Base-by-base conservation (phyloP, 2,329 filamentous ascomycete species). In the Phialemonium atrogriseum region DNA sequence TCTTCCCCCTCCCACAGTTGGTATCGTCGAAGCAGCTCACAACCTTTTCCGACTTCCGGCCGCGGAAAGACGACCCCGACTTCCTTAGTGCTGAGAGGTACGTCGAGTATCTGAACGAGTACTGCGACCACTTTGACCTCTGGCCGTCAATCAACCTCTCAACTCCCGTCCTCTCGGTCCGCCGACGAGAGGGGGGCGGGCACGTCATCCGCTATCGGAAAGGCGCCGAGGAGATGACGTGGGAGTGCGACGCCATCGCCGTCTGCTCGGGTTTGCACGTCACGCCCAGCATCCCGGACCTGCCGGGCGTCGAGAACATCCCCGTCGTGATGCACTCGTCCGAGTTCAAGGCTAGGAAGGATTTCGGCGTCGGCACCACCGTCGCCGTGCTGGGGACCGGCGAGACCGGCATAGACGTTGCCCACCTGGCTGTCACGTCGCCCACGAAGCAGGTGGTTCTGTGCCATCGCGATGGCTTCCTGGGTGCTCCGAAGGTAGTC, bases 21-120 rank as follows among this genome's bases (percentile, higher is more conserved):
- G 61, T 67, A 8, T 62, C 57, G 4, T 64, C 61, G 11, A 62
- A 59, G 37, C 56, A 65, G 27, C 51, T 67, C 16, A 66, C 62
- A 1, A 50, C 54, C 15, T 67, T 66, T 40, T 66, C 61, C 5
- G 61, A 66, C 37, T 61, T 60, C 35, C 52, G 61, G 3, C 49
- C 54, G 20, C 40, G 50, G 2, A 32, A 50, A 4, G 43, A 53
- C 4, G 48, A 50, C 9, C 52, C 55, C 4, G 57, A 61, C 40
- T 60, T 61, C 34, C 35, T 60, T 6, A 48, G 43, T 3, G 45
- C 51, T 4, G 37, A 42, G 12, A 37, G 46, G 18, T 60, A 59
- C 30, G 42, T 54, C 23, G 30, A 46, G 7, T 60, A 62, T 35
- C 52, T 61, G 12, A 48, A 55, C 25, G 43, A 43, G 2, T 61